Evolutionary conservation across 345 rosid genomes (phyloP).

Genomic region (Citrus mangshanensis): DNA sequence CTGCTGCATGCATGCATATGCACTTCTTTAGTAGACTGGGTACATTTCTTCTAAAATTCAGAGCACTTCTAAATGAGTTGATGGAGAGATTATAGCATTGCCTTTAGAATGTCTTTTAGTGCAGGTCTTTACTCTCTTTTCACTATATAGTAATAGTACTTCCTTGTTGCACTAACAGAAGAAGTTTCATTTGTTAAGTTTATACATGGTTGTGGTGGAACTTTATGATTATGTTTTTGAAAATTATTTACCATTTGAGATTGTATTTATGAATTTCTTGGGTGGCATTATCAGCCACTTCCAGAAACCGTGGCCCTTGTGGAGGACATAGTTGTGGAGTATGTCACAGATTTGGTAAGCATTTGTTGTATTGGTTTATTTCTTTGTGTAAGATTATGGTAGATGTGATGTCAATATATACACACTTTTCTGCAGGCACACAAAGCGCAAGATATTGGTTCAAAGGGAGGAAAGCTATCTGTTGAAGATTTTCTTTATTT

Average conservation of each 20-base stretch:
- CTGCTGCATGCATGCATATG: background rate
- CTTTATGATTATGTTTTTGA: background rate
- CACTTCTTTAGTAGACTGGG: background rate
- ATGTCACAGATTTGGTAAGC: conserved; percentile 81
- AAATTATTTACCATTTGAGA: background rate
- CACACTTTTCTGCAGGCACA: conserved; percentile 47
- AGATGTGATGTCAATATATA: background rate
- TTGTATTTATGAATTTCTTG: conserved; percentile 1
- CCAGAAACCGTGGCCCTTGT: conserved; percentile 91
- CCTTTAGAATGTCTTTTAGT: background rate
- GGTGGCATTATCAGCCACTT: conserved; percentile 58
- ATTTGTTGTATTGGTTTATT: background rate
- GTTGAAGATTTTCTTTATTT: conserved; percentile 87
- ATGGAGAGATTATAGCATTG: background rate
- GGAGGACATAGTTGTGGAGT: conserved; percentile 92
- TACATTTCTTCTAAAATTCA: background rate
- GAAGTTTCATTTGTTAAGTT: background rate
- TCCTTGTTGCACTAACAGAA: background rate
- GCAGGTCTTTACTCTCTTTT: background rate
- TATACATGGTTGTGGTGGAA: background rate
- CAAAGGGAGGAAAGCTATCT: conserved; percentile 73
- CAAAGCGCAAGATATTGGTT: conserved; percentile 85
- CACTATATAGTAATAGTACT: background rate
- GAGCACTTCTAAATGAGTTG: background rate
- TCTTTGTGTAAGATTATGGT: conserved; percentile 1